phyloP scores from a whole-genome alignment of 129 eudicot genomes.

The Pittosporum tobira region DNA sequence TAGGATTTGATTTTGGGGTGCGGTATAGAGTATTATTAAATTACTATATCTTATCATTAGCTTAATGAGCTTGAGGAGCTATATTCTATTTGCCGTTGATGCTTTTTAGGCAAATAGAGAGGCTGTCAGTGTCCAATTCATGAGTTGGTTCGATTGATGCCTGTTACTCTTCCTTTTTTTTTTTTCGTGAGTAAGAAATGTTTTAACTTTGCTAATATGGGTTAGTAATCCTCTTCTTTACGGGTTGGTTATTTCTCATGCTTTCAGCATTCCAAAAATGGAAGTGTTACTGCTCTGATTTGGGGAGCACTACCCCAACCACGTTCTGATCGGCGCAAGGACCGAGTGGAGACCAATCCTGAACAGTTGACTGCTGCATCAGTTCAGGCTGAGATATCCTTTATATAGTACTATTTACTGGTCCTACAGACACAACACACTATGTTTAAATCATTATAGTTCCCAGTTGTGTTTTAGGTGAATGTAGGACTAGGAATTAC shows the following conservation, averaged over 20 bases:
- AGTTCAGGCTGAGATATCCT: constrained; percentile 97
- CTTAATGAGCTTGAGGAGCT: too few relatives aligned
- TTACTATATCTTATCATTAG: background rate
- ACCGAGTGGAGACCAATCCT: constrained; percentile 98
- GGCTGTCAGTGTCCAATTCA: background rate
- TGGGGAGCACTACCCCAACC: constrained; percentile 99
- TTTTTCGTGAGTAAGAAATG: background rate
- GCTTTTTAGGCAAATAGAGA: background rate
- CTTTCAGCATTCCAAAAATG: constrained; percentile 63
- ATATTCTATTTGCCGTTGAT: background rate
- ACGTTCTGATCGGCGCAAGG: constrained; percentile 85
- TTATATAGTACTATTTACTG: constrained; percentile 6
- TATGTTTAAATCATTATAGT: background rate
- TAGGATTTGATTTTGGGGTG: too few relatives aligned
- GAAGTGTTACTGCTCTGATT: constrained; percentile 68
- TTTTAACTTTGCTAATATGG: background rate
- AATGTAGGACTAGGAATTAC: background rate
- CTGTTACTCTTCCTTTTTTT: background rate
- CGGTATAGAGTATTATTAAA: background rate
- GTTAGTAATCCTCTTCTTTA: background rate
- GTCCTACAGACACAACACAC: background rate
- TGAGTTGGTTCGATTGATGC: background rate
- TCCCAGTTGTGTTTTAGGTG: background rate
- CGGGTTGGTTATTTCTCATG: background rate
- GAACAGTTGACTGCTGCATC: constrained; percentile 99